Conservation (phyloP, 2,329 filamentous ascomycete species). For the Nemania diffusa region DNA sequence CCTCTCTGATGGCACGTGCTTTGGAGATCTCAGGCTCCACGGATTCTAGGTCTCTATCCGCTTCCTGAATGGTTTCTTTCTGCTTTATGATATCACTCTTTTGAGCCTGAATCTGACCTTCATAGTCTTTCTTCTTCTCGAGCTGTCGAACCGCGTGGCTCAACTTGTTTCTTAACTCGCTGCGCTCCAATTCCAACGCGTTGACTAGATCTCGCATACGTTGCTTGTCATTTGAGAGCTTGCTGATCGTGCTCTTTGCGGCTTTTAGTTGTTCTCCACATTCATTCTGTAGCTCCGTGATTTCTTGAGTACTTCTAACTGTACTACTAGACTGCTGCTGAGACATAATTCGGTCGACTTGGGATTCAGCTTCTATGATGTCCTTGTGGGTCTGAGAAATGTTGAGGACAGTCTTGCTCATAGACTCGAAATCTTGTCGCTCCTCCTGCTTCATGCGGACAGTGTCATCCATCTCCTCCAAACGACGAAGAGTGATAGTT, state of each 20-base stretch:
- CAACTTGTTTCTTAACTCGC: constrained; percentile 79
- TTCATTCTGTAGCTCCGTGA: constrained; percentile 78
- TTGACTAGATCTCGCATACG: constrained; percentile 74
- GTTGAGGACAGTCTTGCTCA: constrained; percentile 78
- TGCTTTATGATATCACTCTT: constrained; percentile 75
- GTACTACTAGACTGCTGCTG: constrained; percentile 76
- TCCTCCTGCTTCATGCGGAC: constrained; percentile 73
- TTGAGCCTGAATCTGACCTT: constrained; percentile 77
- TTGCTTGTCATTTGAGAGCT: constrained; percentile 76
- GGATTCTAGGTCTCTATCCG: constrained; percentile 78
- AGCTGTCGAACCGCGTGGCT: constrained; percentile 77
- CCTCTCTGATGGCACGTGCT: constrained; percentile 80
- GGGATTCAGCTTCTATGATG: constrained; percentile 74
- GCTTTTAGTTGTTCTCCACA: constrained; percentile 74
- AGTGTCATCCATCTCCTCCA: constrained; percentile 74
- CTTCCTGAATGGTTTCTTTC: constrained; percentile 73
- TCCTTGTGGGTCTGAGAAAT: constrained; percentile 80
- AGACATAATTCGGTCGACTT: constrained; percentile 78
- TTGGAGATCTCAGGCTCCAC: constrained; percentile 80
- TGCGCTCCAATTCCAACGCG: constrained; percentile 78
- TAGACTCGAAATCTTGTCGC: constrained; percentile 77
- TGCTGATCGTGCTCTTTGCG: constrained; percentile 71
- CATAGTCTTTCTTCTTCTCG: constrained; percentile 80
- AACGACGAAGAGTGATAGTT: constrained; percentile 65
- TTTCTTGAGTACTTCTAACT: constrained; percentile 80